Percentiles rank a stretch among this genome's conserved stretches.
phyloP scores from a whole-genome alignment of 345 rosid species.

The Lepidium sativum region DNA sequence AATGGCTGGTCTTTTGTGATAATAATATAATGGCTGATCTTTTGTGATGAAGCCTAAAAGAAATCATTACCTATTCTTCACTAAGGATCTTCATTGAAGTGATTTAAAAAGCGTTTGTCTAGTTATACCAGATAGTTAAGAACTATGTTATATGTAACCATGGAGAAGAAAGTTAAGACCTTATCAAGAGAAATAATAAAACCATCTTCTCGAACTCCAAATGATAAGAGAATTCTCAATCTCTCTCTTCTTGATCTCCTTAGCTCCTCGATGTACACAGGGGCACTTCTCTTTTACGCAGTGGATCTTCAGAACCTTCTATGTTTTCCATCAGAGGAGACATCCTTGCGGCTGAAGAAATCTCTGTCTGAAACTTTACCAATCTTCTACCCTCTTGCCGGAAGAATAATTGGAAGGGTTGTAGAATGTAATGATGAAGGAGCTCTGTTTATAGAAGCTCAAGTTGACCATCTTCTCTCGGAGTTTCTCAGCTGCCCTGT shows the following conservation, averaged over 20 bases:
- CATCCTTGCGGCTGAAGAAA: slow-evolving; percentile 25
- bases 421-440: slow-evolving; percentile 36
- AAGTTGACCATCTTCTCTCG: slow-evolving; percentile 20
- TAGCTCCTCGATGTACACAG: slow-evolving; percentile 27
- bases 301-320: background rate
- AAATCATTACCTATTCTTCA: slow-evolving; percentile 9
- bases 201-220: slow-evolving; percentile 28
- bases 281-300: slow-evolving; percentile 24
- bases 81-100: slow-evolving; percentile 11
- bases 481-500: slow-evolving; percentile 18
- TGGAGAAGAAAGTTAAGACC: slow-evolving; percentile 21
- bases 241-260: slow-evolving; percentile 28
- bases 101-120: background rate
- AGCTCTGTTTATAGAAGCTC: slow-evolving; percentile 32
- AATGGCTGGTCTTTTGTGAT: too few relatives aligned
- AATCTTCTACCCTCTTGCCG: slow-evolving; percentile 37
- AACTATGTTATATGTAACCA: background rate
- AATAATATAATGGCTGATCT: background rate
- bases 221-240: slow-evolving; percentile 5
- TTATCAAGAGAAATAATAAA: slow-evolving; percentile 31
- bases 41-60: background rate
- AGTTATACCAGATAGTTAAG: background rate
- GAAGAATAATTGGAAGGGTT: slow-evolving; percentile 6
- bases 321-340: slow-evolving; percentile 11
- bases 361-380: slow-evolving; percentile 37